A percentile compares a stretch with the other conserved stretches of the same genome.
Conservation (phyloP, 2,329 filamentous ascomycete species). For the Tolypocladium capitatum region DNA sequence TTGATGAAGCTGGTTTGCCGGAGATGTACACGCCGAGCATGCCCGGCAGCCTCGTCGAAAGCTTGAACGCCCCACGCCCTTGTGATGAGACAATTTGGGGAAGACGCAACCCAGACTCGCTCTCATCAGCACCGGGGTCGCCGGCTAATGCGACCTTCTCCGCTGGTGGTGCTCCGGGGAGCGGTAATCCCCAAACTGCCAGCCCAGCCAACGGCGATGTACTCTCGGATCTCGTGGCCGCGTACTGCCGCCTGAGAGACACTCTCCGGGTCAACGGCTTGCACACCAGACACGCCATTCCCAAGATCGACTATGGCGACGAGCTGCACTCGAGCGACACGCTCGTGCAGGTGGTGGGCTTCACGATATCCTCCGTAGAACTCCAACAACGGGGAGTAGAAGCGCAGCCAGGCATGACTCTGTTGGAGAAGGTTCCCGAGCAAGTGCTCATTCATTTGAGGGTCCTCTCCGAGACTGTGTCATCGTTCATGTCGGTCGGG, state of each 20-base stretch:
- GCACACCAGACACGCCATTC: slow-evolving; percentile 21
- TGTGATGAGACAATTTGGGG: slow-evolving; percentile 28
- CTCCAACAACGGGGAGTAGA: slow-evolving; percentile 83
- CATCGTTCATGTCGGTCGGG: slow-evolving; percentile 71
- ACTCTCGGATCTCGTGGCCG: slow-evolving; percentile 41
- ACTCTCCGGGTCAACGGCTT: slow-evolving; percentile 45
- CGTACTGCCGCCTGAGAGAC: slow-evolving; percentile 47
- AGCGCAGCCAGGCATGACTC: slow-evolving; percentile 55
- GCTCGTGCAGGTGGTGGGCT: slow-evolving; percentile 57
- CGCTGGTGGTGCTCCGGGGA: slow-evolving; percentile 14
- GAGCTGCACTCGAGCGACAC: slow-evolving; percentile 43
- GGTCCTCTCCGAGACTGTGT: slow-evolving; percentile 75
- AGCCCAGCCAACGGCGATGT: slow-evolving; percentile 11
- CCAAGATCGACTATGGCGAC: slow-evolving; percentile 18
- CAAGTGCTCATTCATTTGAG: slow-evolving; percentile 76
- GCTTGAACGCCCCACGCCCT: slow-evolving; percentile 23
- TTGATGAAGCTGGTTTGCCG: slow-evolving; percentile 15
- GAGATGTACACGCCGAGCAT: slow-evolving; percentile 22
- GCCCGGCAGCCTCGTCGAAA: slow-evolving; percentile 23
- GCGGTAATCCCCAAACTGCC: slow-evolving; percentile 5
- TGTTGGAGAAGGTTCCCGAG: slow-evolving; percentile 75
- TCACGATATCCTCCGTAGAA: slow-evolving; percentile 77
- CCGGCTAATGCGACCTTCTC: slow-evolving; percentile 28
- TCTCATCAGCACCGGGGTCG: slow-evolving; percentile 21
- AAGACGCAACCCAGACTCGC: slow-evolving; percentile 19